Conservation (phyloP, 2,329 filamentous ascomycete genomes). For the Aspergillus ochraceus region DNA sequence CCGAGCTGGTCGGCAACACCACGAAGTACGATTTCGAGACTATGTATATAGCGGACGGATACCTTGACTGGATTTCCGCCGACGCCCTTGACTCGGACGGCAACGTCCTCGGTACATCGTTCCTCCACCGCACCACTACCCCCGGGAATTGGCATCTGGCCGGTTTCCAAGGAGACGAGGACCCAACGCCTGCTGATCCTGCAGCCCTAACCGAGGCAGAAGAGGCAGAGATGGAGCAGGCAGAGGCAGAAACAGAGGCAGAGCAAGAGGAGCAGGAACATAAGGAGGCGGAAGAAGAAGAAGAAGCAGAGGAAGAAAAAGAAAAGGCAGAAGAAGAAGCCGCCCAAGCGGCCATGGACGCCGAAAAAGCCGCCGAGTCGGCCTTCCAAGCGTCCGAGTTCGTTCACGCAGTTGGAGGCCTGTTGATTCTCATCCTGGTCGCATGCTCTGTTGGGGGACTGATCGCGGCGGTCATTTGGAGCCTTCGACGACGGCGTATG, state of each 20-base stretch:
- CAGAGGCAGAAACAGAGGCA: conserved; percentile 1
- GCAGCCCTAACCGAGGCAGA: conserved; percentile 21
- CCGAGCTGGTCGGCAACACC: conserved; percentile 26
- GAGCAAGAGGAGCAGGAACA: not conserved
- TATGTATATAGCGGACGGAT: conserved; percentile 31
- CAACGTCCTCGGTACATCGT: conserved; percentile 29
- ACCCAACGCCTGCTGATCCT: conserved; percentile 30
- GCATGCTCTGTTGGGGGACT: conserved; percentile 24
- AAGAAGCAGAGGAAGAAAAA: no score
- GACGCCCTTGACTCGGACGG: conserved; percentile 30
- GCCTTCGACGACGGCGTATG: conserved; percentile 22
- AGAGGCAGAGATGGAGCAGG: conserved; percentile 2
- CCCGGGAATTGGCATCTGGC: conserved; percentile 32
- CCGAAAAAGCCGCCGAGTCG: conserved; percentile 29
- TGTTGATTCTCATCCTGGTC: conserved; percentile 31
- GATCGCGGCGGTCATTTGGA: conserved; percentile 21
- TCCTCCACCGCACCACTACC: conserved; percentile 22
- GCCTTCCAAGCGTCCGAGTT: conserved; percentile 32
- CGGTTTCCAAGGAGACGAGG: conserved; percentile 25
- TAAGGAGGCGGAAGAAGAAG: no score
- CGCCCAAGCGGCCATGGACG: not conserved
- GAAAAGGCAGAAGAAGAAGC: not conserved
- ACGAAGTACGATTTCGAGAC: conserved; percentile 40
- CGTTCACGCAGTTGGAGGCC: conserved; percentile 28
- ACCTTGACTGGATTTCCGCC: conserved; percentile 31